These are phyloP conservation scores for Manihot esculenta DNA, from an alignment of 441 rosid species.

Conservation along the genomic window DNA sequence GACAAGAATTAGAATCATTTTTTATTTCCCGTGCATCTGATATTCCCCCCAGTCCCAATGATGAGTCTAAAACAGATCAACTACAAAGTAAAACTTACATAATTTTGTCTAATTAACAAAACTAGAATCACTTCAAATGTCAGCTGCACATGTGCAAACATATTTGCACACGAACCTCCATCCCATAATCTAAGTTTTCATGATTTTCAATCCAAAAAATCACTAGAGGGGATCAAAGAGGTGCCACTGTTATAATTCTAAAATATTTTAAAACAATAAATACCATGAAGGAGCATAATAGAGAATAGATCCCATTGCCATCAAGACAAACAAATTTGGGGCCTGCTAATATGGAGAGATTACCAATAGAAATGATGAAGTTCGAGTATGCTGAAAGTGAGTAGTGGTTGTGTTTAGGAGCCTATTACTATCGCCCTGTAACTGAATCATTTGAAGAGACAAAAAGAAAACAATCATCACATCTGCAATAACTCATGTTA, in stretches of 20 bases:
- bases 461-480: constrained; percentile 18
- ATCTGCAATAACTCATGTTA: constrained; percentile 15
- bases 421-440: constrained; percentile 44
- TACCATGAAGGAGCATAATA: background rate
- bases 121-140: background rate
- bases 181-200: background rate
- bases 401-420: constrained; percentile 35
- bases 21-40: no score
- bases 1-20: no score
- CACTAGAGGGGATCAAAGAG: background rate
- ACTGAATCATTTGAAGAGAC: no score
- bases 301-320: constrained; percentile 1
- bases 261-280: constrained; percentile 3
- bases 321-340: background rate
- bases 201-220: background rate
- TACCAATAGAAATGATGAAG: constrained; percentile 57
- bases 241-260: background rate
- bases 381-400: constrained; percentile 44
- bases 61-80: no score
- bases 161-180: background rate
- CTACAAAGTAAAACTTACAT: no score
- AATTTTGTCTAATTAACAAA: background rate
- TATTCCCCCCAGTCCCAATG: no score
- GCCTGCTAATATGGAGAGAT: constrained; percentile 12
- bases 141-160: background rate